Conservation (phyloP, 768 basidiomycete species). For the Termitomyces heimii region DNA sequence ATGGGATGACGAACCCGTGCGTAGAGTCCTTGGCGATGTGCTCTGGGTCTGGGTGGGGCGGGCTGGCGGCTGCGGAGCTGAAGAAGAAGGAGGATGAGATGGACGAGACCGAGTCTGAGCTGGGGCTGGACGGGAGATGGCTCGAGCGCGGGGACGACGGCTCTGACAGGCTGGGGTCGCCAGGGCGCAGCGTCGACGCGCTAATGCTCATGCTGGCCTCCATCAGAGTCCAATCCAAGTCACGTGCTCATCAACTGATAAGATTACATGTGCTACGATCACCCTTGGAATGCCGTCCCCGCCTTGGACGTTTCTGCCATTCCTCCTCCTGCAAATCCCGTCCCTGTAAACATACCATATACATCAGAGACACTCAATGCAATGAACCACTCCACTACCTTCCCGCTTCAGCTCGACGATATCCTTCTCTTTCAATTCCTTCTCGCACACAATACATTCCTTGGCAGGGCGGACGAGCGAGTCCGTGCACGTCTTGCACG, state of each 20-base stretch:
- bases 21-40: constrained; percentile 28
- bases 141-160: constrained; percentile 46
- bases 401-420: constrained; percentile 84
- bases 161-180: constrained; percentile 23
- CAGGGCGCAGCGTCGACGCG: constrained; percentile 31
- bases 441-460: constrained; percentile 88
- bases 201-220: constrained; percentile 31
- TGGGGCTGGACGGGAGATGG: constrained; percentile 58
- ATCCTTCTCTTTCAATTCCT: constrained; percentile 55
- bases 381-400: too few relatives aligned
- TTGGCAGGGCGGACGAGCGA: constrained; percentile 72
- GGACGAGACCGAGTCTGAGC: constrained; percentile 46
- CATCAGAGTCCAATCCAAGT: too few relatives aligned
- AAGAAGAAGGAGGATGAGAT: constrained; percentile 48
- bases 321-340: constrained; percentile 94
- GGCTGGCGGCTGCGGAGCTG: constrained; percentile 66
- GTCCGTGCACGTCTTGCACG: constrained; percentile 88
- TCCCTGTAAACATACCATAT: constrained; percentile 58
- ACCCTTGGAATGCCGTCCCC: constrained; percentile 87
- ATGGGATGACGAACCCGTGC: constrained; percentile 65
- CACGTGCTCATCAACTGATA: neutral
- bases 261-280: too few relatives aligned
- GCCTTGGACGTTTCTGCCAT: constrained; percentile 79
- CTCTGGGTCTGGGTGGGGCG: constrained; percentile 41
- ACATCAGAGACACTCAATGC: too few relatives aligned